These are phyloP conservation scores for Penicillium turbatum DNA, from an alignment of 495 filamentous ascomycete species.

Conservation along the genomic window DNA sequence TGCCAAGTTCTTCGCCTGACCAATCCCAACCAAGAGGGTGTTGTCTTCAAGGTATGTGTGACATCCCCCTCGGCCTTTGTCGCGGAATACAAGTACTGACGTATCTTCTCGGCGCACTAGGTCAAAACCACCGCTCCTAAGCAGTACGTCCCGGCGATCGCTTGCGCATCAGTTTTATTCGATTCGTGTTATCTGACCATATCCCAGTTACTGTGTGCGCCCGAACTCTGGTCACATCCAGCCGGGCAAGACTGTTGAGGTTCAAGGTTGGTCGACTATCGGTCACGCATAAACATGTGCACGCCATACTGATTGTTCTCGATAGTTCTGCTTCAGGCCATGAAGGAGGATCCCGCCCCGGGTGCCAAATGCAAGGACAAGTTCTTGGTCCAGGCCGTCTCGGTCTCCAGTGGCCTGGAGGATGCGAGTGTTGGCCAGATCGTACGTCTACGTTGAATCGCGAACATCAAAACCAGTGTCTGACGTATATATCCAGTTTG, in stretches of 20 bases:
- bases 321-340: slow-evolving; percentile 87
- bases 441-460: slow-evolving; percentile 48
- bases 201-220: slow-evolving; percentile 88
- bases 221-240: slow-evolving; percentile 96
- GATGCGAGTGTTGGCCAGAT: slow-evolving; percentile 72
- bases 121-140: slow-evolving; percentile 99
- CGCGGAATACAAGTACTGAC: slow-evolving; percentile 19
- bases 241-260: slow-evolving; percentile 79
- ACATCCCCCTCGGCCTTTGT: slow-evolving; percentile 9
- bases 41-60: slow-evolving; percentile 87
- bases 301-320: slow-evolving; percentile 12
- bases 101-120: slow-evolving; percentile 40
- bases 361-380: slow-evolving; percentile 95
- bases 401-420: slow-evolving; percentile 79
- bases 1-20: slow-evolving; percentile 74
- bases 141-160: slow-evolving; percentile 63
- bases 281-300: not conserved
- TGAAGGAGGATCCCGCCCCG: slow-evolving; percentile 86
- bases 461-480: not conserved
- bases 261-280: slow-evolving; percentile 64
- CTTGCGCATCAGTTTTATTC: not conserved
- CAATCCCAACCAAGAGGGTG: slow-evolving; percentile 71
- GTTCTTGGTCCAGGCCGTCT: slow-evolving; percentile 93
- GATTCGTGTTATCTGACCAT: slow-evolving; percentile 22
- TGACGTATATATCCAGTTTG: slow-evolving; percentile 45